Percentiles rank a stretch among this genome's conserved stretches.
Evolutionary conservation across 2,329 filamentous ascomycete genomes (phyloP).

Genomic region (Scopulariopsis brevicaulis): DNA sequence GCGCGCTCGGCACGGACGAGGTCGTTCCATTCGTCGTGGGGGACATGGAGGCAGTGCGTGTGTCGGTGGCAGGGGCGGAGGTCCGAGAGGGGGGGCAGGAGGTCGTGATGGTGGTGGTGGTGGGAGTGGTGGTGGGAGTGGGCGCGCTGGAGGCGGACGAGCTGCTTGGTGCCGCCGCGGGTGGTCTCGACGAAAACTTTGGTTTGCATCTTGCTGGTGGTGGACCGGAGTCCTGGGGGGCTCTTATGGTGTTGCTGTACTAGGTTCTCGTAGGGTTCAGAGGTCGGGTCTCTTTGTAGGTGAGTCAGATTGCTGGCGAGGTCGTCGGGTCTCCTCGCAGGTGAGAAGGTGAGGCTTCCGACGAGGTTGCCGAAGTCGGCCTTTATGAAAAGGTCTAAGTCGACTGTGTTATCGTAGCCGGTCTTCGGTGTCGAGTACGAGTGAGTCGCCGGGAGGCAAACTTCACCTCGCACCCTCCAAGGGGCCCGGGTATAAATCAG

Average conservation of each 20-base stretch:
- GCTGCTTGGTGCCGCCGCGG: conserved; percentile 20
- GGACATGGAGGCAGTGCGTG: conserved; percentile 21
- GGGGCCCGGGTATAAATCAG: neutral
- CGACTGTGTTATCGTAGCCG: too few species aligned
- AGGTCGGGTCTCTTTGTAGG: too few species aligned
- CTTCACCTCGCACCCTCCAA: neutral
- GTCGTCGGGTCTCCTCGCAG: too few species aligned
- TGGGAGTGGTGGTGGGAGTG: conserved; percentile 18
- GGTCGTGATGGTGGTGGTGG: conserved; percentile 18
- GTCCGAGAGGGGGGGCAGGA: conserved; percentile 24
- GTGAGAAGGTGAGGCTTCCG: too few species aligned
- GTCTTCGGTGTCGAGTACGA: neutral
- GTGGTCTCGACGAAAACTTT: conserved; percentile 23
- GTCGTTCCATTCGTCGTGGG: conserved; percentile 16
- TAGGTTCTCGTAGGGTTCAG: too few species aligned
- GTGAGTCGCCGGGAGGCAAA: neutral
- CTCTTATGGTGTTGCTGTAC: neutral
- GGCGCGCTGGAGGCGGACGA: conserved; percentile 26
- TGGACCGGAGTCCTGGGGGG: neutral
- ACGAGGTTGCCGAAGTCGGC: too few species aligned
- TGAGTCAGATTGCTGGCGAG: too few species aligned
- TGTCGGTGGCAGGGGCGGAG: conserved; percentile 18
- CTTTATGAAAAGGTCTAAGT: too few species aligned
- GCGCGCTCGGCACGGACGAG: conserved; percentile 15
- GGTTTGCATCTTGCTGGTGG: conserved; percentile 15